Percentiles rank a stretch among this genome's conserved stretches.
phyloP scores from a whole-genome alignment of 2,329 filamentous ascomycete genomes.

The Thielaviopsis musarum region DNA sequence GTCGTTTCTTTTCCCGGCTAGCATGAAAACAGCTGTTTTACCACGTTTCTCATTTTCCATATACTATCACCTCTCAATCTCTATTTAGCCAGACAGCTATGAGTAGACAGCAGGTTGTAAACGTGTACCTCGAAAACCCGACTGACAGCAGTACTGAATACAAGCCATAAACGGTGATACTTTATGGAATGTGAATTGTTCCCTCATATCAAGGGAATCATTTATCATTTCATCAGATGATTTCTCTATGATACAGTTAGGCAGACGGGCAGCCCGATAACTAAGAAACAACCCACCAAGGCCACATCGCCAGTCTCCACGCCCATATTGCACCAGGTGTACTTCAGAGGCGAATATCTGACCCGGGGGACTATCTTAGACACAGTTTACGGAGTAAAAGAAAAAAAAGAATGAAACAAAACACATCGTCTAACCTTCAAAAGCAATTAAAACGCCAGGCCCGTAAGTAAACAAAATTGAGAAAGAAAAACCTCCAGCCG shows the following conservation, averaged over 20 bases:
- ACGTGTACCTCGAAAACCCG: neutral
- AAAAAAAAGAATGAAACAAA: neutral
- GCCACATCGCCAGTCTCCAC: neutral
- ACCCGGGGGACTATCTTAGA: neutral
- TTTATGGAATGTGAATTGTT: neutral
- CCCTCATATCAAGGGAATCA: neutral
- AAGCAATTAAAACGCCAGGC: slow-evolving; percentile 7
- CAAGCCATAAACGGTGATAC: neutral
- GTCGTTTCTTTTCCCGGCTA: neutral
- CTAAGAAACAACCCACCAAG: neutral
- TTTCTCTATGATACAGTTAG: slow-evolving; percentile 7
- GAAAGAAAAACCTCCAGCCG: neutral
- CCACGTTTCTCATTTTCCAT: neutral
- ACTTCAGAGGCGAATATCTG: neutral
- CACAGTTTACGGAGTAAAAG: neutral
- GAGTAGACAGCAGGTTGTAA: neutral
- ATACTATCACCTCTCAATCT: too few species aligned
- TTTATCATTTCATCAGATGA: slow-evolving; percentile 6
- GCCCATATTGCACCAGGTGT: neutral
- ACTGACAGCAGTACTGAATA: neutral
- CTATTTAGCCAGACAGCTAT: neutral
- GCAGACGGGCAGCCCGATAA: neutral
- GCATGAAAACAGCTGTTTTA: neutral
- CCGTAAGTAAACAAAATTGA: slow-evolving; percentile 1
- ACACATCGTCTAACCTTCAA: slow-evolving; percentile 1